Evolutionary conservation across 192 early-diverging fungal genomes (phyloP), one percentile per base, ranked within the genome.

Genomic region (Rhizoclosmatium globosum): DNA sequence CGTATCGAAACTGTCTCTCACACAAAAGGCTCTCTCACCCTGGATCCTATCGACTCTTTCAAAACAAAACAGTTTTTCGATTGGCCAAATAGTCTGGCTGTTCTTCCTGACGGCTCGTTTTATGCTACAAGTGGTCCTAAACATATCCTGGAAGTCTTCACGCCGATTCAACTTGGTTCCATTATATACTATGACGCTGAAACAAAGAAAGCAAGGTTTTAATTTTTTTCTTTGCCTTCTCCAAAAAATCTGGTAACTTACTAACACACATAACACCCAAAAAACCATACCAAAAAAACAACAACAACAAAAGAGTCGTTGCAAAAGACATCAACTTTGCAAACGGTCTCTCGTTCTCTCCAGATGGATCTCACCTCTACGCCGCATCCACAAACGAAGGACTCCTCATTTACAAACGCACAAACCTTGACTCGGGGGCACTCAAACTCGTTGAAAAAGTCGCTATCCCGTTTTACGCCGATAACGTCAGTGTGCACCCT

Each of bases 371-470:
- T 13, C 44, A 19, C 21, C 9, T 74, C 23, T 74, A 74, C 42
- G 57, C 60, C 4, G n/a, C 73, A 44, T 19, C 59, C 23, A 45
- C 61, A 19, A 43, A 23, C 2, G 73, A 59, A 9, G 60, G 42
- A 7, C 7, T 74, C 7, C 57, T 62, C 42, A 44, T 74, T 21
- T 74, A 58, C 23, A 6, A 38, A 21, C 23, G 19, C 21, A 38
- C 62, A n/a, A 23, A 74, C 44, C 43, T 19, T 2, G 73, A 60
- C 31, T 15, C 56, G 7, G 73, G 73, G 4, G 45, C 58, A 43
- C 60, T 74, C 21, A 74, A 64, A 45, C 38, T 64, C 11, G 60
- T 74, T 43, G 73, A 74, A 64, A 74, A 74, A 19, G 73, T 74
- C 31, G 38, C 15, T 13, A 15, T 74, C 4, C 31, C 19, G 7